Conservation (phyloP, 352 stramenopile genomes). For the Phytophthora cactorum region DNA sequence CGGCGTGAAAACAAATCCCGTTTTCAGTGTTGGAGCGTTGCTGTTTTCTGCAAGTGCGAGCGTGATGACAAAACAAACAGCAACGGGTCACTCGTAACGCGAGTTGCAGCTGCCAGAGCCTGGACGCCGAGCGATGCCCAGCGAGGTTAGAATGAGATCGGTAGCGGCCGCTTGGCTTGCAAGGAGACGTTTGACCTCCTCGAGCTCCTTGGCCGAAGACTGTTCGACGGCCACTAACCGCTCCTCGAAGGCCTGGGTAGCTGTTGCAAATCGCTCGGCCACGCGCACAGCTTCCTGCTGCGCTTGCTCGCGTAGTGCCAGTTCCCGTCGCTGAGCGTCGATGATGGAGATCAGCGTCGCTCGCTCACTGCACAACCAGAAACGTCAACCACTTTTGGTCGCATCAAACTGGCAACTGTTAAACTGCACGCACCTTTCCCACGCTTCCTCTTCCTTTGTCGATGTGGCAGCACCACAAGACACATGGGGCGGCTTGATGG, state of each 20-base stretch:
- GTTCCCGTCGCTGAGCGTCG: slow-evolving; percentile 62
- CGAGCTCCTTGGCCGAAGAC: slow-evolving; percentile 46
- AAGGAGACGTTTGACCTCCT: slow-evolving; percentile 52
- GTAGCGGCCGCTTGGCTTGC: slow-evolving; percentile 48
- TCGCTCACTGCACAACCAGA: slow-evolving; percentile 48
- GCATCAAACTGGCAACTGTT: background rate
- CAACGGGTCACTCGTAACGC: slow-evolving; percentile 23
- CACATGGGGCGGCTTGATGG: slow-evolving; percentile 16
- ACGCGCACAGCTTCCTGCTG: slow-evolving; percentile 61
- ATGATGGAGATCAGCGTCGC: slow-evolving; percentile 63
- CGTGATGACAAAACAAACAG: background rate
- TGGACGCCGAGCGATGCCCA: slow-evolving; percentile 44
- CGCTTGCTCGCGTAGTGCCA: slow-evolving; percentile 56
- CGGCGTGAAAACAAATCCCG: slow-evolving; percentile 5
- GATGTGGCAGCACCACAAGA: slow-evolving; percentile 8
- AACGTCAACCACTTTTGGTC: background rate
- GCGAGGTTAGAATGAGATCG: slow-evolving; percentile 60
- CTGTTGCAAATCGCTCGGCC: slow-evolving; percentile 59
- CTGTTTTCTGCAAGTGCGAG: too few relatives aligned
- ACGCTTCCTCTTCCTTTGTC: slow-evolving; percentile 38
- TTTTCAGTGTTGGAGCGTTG: too few relatives aligned
- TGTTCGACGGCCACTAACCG: slow-evolving; percentile 57
- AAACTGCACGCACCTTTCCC: slow-evolving; percentile 43
- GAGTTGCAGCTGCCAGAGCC: slow-evolving; percentile 16
- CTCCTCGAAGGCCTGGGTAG: slow-evolving; percentile 66